Base-by-base conservation (phyloP, 179 eudicot genomes). In the Beta corolliflora region DNA sequence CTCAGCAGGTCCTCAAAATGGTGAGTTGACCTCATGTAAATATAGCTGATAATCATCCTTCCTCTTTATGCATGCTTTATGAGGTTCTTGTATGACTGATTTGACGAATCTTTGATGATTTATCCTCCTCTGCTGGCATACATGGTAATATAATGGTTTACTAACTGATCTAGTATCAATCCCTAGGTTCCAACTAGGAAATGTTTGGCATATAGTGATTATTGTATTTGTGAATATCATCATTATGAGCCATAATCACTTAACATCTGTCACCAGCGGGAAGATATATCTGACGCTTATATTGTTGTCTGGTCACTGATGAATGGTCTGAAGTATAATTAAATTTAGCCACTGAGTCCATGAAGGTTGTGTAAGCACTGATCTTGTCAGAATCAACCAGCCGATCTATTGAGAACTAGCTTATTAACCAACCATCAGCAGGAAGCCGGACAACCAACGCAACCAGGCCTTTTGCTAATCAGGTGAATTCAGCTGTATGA, bases 1-100 rank as follows among this genome's bases (percentile, higher is more conserved):
- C 91, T 70, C 92, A 93, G 68, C 92, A 91, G 67, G 89, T 91
- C 58, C 29, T 89, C 73, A 86, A 88, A 87, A 88, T 85, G 92
- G 97, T 94, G 82, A 90, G 91, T 86, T 31, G 4, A 64, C n/a
- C 15, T 53, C 52, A 21, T 81, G 61, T 53, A 10, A 36, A 11
- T 46, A 8, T 23, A 52, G n/a, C 63, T 70, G 58, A 59, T 58
- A 11, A 19, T 73, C 5, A 77, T 15, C 6, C 8, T 5, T 10
- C 16, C 9, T 25, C 29, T 7, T 12, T n/a, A 48, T 45, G 21
- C 53, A 36, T 55, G 44, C 11, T 73, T 25, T 73, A 45, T 41
- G 53, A 16, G 6, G 45, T 48, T 46, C 25, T 66, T 53, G 73
- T 77, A 53, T 66, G 56, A 56, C 55, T 44, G 11, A 79, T 41